A percentile compares a stretch with the other conserved stretches of the same genome.
These are phyloP conservation scores for Phialophora macrospora DNA, from an alignment of 2,329 filamentous ascomycete species.

Conservation along the genomic window DNA sequence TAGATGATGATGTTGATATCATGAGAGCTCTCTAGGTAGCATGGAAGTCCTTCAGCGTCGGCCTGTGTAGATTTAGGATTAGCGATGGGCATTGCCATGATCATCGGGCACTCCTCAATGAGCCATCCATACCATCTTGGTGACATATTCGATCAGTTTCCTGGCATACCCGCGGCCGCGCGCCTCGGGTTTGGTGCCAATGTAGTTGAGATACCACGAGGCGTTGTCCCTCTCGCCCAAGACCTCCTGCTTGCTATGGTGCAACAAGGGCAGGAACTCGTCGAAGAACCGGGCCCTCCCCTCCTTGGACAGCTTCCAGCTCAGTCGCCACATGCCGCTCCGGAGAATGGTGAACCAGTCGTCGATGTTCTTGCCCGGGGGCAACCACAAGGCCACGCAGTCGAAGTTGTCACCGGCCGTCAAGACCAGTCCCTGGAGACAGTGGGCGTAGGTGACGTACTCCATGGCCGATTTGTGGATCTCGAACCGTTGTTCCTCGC, in stretches of 20 bases:
- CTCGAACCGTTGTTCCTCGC: constrained; percentile 72
- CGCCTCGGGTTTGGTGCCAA: constrained; percentile 73
- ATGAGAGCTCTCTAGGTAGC: constrained; percentile 81
- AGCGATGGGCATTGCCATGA: constrained; percentile 7
- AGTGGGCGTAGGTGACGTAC: constrained; percentile 76
- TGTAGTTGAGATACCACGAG: constrained; percentile 81
- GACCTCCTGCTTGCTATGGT: constrained; percentile 71
- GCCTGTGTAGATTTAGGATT: constrained; percentile 54
- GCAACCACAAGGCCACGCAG: constrained; percentile 79
- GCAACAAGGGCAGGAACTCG: constrained; percentile 76
- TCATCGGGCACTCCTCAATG: not conserved
- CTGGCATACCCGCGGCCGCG: constrained; percentile 74
- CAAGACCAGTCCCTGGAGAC: constrained; percentile 73
- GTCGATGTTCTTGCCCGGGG: constrained; percentile 74
- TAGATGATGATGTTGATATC: constrained; percentile 72
- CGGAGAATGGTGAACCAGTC: constrained; percentile 73
- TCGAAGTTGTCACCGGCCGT: constrained; percentile 77
- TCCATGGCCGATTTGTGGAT: constrained; percentile 78
- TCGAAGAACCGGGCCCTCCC: constrained; percentile 74
- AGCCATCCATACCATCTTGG: constrained; percentile 58
- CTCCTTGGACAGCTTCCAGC: constrained; percentile 74
- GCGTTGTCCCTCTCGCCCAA: constrained; percentile 70
- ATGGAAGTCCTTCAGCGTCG: constrained; percentile 68
- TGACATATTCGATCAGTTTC: constrained; percentile 73
- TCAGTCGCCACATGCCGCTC: constrained; percentile 77